phyloP scores from a whole-genome alignment of 2,329 filamentous ascomycete genomes.

The Clarireedia sp. region DNA sequence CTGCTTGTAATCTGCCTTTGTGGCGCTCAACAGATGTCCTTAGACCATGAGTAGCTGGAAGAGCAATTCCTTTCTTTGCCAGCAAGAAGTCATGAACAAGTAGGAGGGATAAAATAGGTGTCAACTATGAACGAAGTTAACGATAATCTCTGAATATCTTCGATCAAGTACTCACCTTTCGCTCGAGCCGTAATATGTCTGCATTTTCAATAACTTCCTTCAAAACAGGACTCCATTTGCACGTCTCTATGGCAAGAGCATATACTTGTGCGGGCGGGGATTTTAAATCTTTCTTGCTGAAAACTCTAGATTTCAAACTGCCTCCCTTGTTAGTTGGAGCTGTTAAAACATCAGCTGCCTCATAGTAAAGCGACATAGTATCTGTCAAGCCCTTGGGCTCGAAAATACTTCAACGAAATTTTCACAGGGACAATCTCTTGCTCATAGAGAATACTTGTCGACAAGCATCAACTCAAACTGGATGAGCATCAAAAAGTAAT shows the following conservation, averaged over 20 bases:
- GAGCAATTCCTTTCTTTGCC: constrained; percentile 71
- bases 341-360: constrained; percentile 69
- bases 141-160: background rate
- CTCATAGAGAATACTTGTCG: background rate
- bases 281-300: constrained; percentile 64
- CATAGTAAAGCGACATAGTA: constrained; percentile 88
- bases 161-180: constrained; percentile 54
- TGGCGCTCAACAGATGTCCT: constrained; percentile 69
- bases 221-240: constrained; percentile 82
- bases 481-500: too few species aligned
- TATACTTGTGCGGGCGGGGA: constrained; percentile 76
- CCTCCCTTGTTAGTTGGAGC: constrained; percentile 59
- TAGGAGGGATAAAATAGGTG: constrained; percentile 70
- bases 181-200: constrained; percentile 68
- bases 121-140: constrained; percentile 49
- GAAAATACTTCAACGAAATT: constrained; percentile 1
- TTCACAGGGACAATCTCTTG: constrained; percentile 1
- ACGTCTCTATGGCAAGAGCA: constrained; percentile 75
- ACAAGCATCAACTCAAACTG: background rate
- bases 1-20: constrained; percentile 70
- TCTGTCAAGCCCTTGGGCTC: background rate
- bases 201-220: constrained; percentile 84
- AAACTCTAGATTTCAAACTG: constrained; percentile 81
- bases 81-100: constrained; percentile 82
- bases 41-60: constrained; percentile 72